These are phyloP conservation scores for Scutellaria minor DNA, from an alignment of 257 asterid species.

Conservation along the genomic window DNA sequence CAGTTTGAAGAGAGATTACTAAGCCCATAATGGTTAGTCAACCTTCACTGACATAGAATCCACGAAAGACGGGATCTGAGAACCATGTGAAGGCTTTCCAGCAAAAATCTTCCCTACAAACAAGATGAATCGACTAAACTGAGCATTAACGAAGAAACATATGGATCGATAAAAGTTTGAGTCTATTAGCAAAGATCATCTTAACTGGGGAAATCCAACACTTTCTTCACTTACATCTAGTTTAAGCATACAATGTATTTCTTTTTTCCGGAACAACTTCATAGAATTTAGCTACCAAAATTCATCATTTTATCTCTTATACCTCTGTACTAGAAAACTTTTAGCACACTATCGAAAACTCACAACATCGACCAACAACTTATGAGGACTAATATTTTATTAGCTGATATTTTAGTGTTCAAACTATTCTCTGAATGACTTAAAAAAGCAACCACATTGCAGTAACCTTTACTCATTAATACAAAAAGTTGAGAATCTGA, in stretches of 20 bases:
- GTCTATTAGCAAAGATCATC: too few species aligned
- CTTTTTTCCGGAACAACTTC: too few species aligned
- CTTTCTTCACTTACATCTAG: too few species aligned
- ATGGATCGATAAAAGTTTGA: background rate
- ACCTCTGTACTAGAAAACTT: too few species aligned
- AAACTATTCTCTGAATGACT: too few species aligned
- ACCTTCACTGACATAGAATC: slow-evolving; percentile 62
- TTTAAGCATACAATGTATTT: too few species aligned
- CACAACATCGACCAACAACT: background rate
- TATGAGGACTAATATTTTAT: background rate
- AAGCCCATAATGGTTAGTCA: slow-evolving; percentile 19
- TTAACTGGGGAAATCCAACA: too few species aligned
- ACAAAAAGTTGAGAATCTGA: background rate
- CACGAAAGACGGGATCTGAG: slow-evolving; percentile 49
- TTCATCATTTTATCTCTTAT: too few species aligned
- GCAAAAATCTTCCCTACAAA: slow-evolving; percentile 69
- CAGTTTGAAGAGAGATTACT: background rate
- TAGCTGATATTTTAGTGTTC: background rate
- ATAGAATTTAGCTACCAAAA: too few species aligned
- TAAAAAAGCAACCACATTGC: background rate
- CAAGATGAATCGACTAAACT: slow-evolving; percentile 30
- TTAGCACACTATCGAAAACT: too few species aligned
- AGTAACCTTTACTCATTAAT: background rate
- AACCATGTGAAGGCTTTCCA: slow-evolving; percentile 51
- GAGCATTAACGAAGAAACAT: slow-evolving; percentile 23